Evolutionary conservation across 2,329 filamentous ascomycete species (phyloP).

Genomic region (Cryphonectria radicalis): DNA sequence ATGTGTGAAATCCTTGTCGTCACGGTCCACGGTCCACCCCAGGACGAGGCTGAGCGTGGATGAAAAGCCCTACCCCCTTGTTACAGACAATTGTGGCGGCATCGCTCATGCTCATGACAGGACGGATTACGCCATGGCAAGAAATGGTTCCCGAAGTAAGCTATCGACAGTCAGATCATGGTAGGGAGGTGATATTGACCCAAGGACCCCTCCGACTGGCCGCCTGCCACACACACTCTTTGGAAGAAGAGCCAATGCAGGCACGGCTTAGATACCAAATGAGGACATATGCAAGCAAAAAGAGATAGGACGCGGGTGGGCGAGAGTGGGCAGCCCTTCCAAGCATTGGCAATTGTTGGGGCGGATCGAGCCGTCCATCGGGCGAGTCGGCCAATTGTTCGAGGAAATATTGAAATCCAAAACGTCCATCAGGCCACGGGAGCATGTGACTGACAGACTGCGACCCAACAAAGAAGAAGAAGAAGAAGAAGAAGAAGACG

Average conservation of each 20-base stretch:
- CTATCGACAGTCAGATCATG: conserved; percentile 2
- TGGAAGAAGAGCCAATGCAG: background rate
- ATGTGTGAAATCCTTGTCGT: background rate
- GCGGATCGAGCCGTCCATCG: background rate
- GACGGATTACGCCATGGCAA: background rate
- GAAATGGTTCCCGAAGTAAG: conserved; percentile 1
- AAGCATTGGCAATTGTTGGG: background rate
- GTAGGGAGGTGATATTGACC: background rate
- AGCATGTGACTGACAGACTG: background rate
- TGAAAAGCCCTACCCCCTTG: background rate
- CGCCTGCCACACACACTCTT: background rate
- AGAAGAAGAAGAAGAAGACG: background rate
- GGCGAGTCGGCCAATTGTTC: background rate
- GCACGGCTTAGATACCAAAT: conserved; percentile 3
- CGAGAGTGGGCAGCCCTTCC: background rate
- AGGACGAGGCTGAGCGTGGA: conserved; percentile 1
- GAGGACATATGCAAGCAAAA: background rate
- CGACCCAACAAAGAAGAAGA: background rate
- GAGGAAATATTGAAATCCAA: background rate
- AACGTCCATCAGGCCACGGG: background rate
- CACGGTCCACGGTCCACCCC: background rate
- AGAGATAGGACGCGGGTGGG: too few relatives aligned
- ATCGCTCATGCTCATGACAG: background rate
- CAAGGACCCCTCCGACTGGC: background rate
- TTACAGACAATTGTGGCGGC: background rate